Base-by-base conservation (phyloP, 1,284 basidiomycete species). In the Cronartium quercuum region DNA sequence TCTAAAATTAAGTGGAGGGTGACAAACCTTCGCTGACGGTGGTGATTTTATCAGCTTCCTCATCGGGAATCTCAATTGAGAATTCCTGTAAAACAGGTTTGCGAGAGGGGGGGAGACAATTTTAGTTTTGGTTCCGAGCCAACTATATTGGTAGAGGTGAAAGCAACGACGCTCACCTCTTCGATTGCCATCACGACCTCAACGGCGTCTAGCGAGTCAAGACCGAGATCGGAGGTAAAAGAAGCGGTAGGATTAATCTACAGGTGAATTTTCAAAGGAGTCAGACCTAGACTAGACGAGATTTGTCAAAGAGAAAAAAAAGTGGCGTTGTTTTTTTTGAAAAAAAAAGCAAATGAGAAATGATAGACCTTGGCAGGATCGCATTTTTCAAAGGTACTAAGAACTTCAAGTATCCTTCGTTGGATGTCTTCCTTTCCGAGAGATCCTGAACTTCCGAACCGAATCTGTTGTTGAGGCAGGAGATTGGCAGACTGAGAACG, bases 141-240 rank as follows among this genome's bases (percentile, higher is more conserved):
- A 51, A n/a, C 47, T 15, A 15, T n/a, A 18, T n/a, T n/a, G 47
- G 47, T n/a, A 18, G 47, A 51, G 47, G 47, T 15, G n/a, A n/a
- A n/a, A n/a, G n/a, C n/a, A n/a, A n/a, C n/a, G n/a, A n/a, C n/a
- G n/a, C 47, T 68, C 76, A 64, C 37, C 78, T 78, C 80, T 84
- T 99, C 96, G 79, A 99, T 91, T 63, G 95, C 94, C 94, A 99
- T 98, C 80, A 98, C 92, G 58, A 98, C 94, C 83, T 99, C 96
- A 58, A 99, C 95, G 62, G 94, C 88, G 83, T 98, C 96, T 81
- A 99, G 85, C 80, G 94, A 97, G 85, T 99, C 96, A 66, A 99
- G 87, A 51, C 93, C 91, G 76, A 99, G 88, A 85, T 98, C 94
- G 66, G 87, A 85, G 76, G 89, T 85, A 84, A 99, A 98, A 41